A percentile compares a stretch with the other conserved stretches of the same genome.
Evolutionary conservation across 2,329 filamentous ascomycete species (phyloP).

Genomic region (Penicillium hordei): DNA sequence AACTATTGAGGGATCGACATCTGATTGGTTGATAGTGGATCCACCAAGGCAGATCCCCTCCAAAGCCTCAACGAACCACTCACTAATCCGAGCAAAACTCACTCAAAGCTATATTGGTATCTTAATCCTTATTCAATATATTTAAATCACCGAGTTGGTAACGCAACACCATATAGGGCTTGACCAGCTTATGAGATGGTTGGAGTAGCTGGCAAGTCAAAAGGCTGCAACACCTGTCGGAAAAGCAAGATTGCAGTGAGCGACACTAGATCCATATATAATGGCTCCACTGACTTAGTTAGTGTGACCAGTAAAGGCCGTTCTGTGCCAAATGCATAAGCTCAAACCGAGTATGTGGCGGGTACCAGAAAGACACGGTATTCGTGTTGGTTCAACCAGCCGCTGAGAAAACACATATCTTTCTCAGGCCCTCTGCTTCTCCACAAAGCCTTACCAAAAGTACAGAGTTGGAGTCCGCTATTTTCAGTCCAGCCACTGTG

Average conservation of each 20-base stretch:
- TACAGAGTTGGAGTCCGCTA: background rate
- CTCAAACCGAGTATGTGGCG: constrained; percentile 31
- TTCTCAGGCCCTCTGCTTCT: background rate
- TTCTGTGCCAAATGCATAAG: constrained; percentile 32
- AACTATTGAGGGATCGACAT: background rate
- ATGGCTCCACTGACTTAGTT: background rate
- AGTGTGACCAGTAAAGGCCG: constrained; percentile 35
- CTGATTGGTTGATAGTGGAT: background rate
- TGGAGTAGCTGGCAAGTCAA: constrained; percentile 14
- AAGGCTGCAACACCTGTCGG: constrained; percentile 15
- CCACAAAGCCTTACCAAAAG: background rate
- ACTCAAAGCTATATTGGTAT: background rate
- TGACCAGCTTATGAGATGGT: background rate
- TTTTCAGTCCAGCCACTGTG: background rate
- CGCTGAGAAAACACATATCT: constrained; percentile 9
- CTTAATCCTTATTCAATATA: background rate
- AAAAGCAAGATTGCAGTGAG: constrained; percentile 11
- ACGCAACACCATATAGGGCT: background rate
- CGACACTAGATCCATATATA: background rate
- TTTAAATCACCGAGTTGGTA: background rate
- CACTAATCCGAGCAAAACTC: background rate
- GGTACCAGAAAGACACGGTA: constrained; percentile 30
- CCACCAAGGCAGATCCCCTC: background rate
- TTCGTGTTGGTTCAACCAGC: constrained; percentile 30
- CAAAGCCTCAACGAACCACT: background rate